Evolutionary conservation across 1,284 basidiomycete genomes (phyloP), one percentile per base, ranked within the genome.

Genomic region (Moesziomyces aphidis): DNA sequence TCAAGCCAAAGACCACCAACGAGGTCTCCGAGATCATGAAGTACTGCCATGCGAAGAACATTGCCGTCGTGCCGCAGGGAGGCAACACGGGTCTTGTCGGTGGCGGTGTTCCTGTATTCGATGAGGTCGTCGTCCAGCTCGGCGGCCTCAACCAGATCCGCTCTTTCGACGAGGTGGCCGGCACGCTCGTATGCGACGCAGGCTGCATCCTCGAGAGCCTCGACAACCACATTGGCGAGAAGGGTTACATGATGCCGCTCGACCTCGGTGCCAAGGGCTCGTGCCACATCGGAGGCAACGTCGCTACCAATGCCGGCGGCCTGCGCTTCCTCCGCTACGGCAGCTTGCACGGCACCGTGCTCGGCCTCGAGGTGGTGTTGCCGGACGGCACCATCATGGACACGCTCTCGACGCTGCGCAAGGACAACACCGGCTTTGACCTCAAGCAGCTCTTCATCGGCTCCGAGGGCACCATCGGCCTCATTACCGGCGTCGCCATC

Each of bases 381-480:
- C 93, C 97, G 1, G 93, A 99, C 81, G 86, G 97, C n/a, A 93
- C 92, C n/a, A 89, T 99, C 65, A 70, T 84, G 50, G 77, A 83
- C 46, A 74, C 73, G 22, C 77, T 84, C 4, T 81, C 80, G 5
- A 85, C 85, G 1, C 86, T 99, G 63, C 90, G 97, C 51, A 99
- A 99, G 86, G 97, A 99, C 86, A 99, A 99, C 85, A 99, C 97
- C 3, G 95, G 96, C n/a, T 96, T 97, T 83, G 97, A 99, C 85
- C 88, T 99, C 53, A 99, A 99, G 86, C 97, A 99, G 85, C 89
- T 99, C 8, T 99, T 99, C 86, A 97, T 99, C 78, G 97, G 97
- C 22, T 92, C 93, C 11, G 97, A 99, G 85, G 97, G 97, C 56
- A 96, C 95, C 0, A 90, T 99, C 34, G 96, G 97, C 50, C 88